Percentiles rank a stretch among this genome's conserved stretches.
phyloP scores from a whole-genome alignment of 805 yeast species.

The Candida krabiensis region DNA sequence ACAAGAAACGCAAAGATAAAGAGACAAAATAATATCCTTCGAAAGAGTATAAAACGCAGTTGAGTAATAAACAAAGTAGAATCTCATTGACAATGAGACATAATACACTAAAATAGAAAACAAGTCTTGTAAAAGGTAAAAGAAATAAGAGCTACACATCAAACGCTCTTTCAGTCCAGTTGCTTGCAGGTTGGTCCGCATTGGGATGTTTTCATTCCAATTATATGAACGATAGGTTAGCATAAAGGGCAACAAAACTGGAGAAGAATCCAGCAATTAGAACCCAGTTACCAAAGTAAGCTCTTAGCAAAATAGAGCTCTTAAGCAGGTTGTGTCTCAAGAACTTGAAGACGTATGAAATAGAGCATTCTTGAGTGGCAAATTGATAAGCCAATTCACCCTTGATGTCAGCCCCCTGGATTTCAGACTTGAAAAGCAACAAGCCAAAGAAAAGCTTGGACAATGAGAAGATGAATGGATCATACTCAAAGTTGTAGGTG shows the following conservation, averaged over 20 bases:
- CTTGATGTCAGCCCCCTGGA: constrained; percentile 24
- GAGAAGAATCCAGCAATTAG: constrained; percentile 46
- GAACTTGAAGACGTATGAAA: constrained; percentile 18
- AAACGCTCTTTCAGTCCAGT: background rate
- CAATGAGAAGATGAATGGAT: constrained; percentile 51
- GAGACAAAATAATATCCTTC: background rate
- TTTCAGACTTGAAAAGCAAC: constrained; percentile 33
- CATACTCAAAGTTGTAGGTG: constrained; percentile 51
- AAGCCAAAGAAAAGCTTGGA: constrained; percentile 42
- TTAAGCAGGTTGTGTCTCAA: constrained; percentile 26
- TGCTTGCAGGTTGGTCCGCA: too few species aligned
- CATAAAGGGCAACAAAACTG: constrained; percentile 49
- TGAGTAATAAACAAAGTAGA: constrained; percentile 1
- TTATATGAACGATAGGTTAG: constrained; percentile 35
- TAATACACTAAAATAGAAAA: constrained; percentile 9
- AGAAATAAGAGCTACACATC: background rate
- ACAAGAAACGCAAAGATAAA: constrained; percentile 3
- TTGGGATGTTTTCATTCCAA: constrained; percentile 4
- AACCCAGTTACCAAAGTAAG: constrained; percentile 48
- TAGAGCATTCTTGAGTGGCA: constrained; percentile 29
- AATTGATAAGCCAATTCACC: constrained; percentile 32
- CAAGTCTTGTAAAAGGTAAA: constrained; percentile 9
- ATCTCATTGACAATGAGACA: constrained; percentile 5
- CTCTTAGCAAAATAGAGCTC: constrained; percentile 39
- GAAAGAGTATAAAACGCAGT: background rate